Evolutionary conservation across 371 early-diverging fungal genomes (phyloP), one percentile per base, ranked within the genome.

Genomic region (Gilbertella persicaria): DNA sequence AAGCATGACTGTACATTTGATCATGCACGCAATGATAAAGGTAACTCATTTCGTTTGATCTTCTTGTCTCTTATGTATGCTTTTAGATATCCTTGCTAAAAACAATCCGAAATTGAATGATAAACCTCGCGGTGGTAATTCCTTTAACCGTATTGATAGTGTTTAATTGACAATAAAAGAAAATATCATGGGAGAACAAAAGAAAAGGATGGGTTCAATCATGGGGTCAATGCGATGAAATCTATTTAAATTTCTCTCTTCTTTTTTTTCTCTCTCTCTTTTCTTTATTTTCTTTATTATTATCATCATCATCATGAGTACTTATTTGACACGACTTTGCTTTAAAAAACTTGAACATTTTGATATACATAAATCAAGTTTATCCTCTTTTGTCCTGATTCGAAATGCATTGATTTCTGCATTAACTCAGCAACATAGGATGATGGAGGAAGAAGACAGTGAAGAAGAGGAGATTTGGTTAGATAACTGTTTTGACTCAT

Each of bases 1-100:
- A 80, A 85, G 48, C 92, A 92, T 64, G 84, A 87, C 49, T 92
- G 92, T 61, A 82, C 84, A 45, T 80, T 90, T 56, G 92, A 92
- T 71, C 83, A 80, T 73, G 85, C 79, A 54, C 76, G 84, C 50
- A 66, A 78, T 59, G 87, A 79, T 61, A 77, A 74, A 74, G 73
- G 79, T 73, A 64, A 50, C n/a, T n/a, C 29, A 10, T 26, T 19
- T 12, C 9, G 30, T 23, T 26, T 29, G 8, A 41, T 33, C 42
- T n/a, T 38, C 35, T 44, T 39, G 40, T 29, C 52, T 10, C 24
- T 46, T 13, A 37, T 20, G 29, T 48, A 19, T 45, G 28, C 5
- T 26, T 29, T 55, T 61, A 80, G 86, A 85, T 43, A 61, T 82
- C 21, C 69, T 92, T 46, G 80, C 88, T 43, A 90, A 88, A 66